Evolutionary conservation across 2,329 filamentous ascomycete genomes (phyloP).

Genomic region (Ascochyta pisi): DNA sequence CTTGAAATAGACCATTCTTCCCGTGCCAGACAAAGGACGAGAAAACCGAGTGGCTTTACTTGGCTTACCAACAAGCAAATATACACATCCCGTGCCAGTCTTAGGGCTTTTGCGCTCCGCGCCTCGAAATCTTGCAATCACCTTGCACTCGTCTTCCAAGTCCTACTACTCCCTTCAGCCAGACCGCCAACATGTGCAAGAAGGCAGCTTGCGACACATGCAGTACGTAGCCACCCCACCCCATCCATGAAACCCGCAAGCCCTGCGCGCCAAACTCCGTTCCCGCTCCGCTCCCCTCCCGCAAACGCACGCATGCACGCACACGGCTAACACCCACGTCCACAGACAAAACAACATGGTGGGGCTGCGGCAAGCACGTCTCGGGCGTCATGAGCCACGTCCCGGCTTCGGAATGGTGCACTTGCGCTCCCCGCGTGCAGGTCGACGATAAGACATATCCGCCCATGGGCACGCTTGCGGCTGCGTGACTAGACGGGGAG

Average conservation of each 20-base stretch:
- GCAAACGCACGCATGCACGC: too few relatives aligned
- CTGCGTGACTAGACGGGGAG: constrained; percentile 35
- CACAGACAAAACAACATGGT: constrained; percentile 66
- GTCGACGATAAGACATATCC: constrained; percentile 68
- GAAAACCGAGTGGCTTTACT: constrained; percentile 10
- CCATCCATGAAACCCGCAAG: not conserved
- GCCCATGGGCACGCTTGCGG: constrained; percentile 60
- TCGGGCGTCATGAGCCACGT: constrained; percentile 67
- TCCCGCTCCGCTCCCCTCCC: too few relatives aligned
- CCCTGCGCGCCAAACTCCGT: not conserved
- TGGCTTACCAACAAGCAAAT: not conserved
- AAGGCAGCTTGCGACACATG: constrained; percentile 68
- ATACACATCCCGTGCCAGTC: not conserved
- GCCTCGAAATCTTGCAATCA: not conserved
- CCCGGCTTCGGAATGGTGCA: constrained; percentile 66
- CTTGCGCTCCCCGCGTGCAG: constrained; percentile 69
- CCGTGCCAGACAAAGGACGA: constrained; percentile 13
- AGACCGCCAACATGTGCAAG: constrained; percentile 64
- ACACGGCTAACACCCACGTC: not conserved
- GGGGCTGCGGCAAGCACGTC: constrained; percentile 69
- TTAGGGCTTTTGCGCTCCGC: not conserved
- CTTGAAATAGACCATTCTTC: constrained; percentile 2
- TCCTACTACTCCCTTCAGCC: not conserved
- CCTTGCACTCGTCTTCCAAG: not conserved
- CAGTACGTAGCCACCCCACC: constrained; percentile 57